Conservation (phyloP, 371 early-diverging fungal species). For the Mortierella sp. region DNA sequence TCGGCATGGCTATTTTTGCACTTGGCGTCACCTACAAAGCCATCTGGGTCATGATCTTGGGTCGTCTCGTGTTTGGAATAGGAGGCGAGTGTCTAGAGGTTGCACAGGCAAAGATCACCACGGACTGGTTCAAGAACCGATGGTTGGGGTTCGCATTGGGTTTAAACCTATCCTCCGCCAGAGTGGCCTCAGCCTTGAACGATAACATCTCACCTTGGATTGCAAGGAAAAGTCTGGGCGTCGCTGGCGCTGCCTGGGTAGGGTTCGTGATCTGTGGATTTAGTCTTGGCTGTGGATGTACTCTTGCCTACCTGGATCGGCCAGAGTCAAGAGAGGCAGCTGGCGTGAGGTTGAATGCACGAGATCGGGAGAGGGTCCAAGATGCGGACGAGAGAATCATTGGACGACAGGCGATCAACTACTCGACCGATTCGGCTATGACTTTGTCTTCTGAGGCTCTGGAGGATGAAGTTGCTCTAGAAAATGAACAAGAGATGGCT, state of each 20-base stretch:
- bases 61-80: conserved; percentile 75
- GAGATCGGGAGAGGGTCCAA: conserved; percentile 11
- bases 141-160: conserved; percentile 72
- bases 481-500: conserved; percentile 50
- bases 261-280: conserved; percentile 56
- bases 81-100: conserved; percentile 81
- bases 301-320: conserved; percentile 40
- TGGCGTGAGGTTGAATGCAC: conserved; percentile 40
- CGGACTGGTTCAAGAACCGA: conserved; percentile 62
- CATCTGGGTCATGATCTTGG: conserved; percentile 66
- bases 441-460: conserved; percentile 37
- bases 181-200: conserved; percentile 71
- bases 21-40: conserved; percentile 59
- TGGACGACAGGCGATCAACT: conserved; percentile 26
- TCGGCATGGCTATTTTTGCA: conserved; percentile 74
- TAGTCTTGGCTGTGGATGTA: conserved; percentile 44
- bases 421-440: conserved; percentile 37
- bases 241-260: conserved; percentile 57
- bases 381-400: conserved; percentile 29
- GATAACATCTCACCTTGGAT: conserved; percentile 70
- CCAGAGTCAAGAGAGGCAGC: conserved; percentile 38
- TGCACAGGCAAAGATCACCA: conserved; percentile 66
- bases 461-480: conserved; percentile 42
- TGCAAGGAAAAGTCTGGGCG: conserved; percentile 25
- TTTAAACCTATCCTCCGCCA: conserved; percentile 65